Evolutionary conservation across 225 moss, liverwort and hornwort species (phyloP).

Genomic region (Neckera pumila): DNA sequence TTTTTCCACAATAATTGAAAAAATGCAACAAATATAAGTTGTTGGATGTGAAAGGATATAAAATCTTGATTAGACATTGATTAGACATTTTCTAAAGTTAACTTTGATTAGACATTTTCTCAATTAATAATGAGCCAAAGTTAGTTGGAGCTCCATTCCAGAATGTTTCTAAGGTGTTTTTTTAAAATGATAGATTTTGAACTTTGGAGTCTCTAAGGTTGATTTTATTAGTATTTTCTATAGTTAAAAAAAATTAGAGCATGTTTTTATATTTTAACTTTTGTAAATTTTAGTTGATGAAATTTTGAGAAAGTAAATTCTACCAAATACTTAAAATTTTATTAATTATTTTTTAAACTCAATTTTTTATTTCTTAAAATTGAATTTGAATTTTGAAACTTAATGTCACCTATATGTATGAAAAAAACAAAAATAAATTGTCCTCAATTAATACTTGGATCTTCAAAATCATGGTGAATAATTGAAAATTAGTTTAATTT

Average conservation of each 20-base stretch:
- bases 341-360: too few species aligned
- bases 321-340: fast-evolving
- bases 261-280: too few species aligned
- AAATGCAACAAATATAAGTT: fast-evolving
- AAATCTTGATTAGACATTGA: background rate
- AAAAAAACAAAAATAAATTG: background rate
- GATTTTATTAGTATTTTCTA: background rate
- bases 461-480: background rate
- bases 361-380: fast-evolving
- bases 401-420: too few species aligned
- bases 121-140: background rate
- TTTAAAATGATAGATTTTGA: fast-evolving
- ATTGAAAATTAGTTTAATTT: background rate
- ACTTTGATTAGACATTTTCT: background rate
- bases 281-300: background rate
- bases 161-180: background rate
- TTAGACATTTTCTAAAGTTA: background rate
- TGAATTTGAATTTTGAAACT: background rate
- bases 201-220: background rate
- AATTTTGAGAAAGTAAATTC: background rate
- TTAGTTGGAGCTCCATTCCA: background rate
- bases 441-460: background rate
- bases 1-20: background rate
- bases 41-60: background rate
- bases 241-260: background rate